These are phyloP conservation scores for Carpinus viminea DNA, from an alignment of 306 rosid genomes.

Conservation along the genomic window DNA sequence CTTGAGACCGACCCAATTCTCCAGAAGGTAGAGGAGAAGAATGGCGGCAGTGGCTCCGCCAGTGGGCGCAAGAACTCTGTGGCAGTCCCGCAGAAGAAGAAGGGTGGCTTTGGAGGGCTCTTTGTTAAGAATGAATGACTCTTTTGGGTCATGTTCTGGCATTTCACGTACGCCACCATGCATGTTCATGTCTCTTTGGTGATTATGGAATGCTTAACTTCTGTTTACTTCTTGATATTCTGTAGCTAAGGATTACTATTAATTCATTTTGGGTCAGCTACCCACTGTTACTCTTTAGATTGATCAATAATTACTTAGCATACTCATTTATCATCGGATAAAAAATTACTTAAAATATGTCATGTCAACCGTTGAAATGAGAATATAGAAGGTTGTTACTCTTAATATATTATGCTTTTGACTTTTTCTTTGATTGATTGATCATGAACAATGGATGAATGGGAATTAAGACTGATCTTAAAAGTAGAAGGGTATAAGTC, in stretches of 20 bases:
- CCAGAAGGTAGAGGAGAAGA: slow-evolving; percentile 76
- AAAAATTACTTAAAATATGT: too few species aligned
- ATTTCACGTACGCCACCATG: slow-evolving; percentile 3
- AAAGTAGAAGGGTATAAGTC: too few species aligned
- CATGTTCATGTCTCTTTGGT: slow-evolving; percentile 15
- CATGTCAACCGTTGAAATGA: too few species aligned
- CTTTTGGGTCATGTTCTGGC: background rate
- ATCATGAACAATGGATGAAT: background rate
- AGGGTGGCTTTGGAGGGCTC: slow-evolving; percentile 78
- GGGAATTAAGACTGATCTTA: background rate
- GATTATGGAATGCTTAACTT: slow-evolving; percentile 24
- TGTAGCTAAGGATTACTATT: slow-evolving; percentile 24
- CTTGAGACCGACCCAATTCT: slow-evolving; percentile 76
- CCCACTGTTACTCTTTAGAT: background rate
- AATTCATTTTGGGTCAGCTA: slow-evolving; percentile 32
- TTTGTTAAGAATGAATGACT: slow-evolving; percentile 60
- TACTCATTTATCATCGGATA: too few species aligned
- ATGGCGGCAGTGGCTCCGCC: slow-evolving; percentile 22
- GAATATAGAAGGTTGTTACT: too few species aligned
- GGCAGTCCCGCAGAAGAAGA: slow-evolving; percentile 69
- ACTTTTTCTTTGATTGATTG: background rate
- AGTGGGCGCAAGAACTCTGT: slow-evolving; percentile 52
- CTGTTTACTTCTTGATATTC: slow-evolving; percentile 27
- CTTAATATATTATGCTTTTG: background rate
- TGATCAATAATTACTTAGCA: too few species aligned